These are phyloP conservation scores for Thermothelomyces thermophilus DNA, from an alignment of 2,329 filamentous ascomycete species.

Conservation along the genomic window DNA sequence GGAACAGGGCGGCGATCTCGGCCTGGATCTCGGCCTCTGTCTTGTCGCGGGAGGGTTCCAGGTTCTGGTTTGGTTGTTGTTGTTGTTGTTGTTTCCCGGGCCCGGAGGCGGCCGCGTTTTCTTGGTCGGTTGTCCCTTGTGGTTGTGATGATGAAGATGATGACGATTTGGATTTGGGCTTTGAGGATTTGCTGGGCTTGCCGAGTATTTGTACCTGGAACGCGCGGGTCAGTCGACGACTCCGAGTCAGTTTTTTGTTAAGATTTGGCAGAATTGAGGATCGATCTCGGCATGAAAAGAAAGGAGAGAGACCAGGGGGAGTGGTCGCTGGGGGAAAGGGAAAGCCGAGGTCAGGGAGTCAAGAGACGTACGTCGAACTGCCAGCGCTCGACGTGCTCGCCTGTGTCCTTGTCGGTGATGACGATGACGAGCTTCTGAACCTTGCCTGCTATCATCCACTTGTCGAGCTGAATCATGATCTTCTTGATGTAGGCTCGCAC, in stretches of 20 bases:
- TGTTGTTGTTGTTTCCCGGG: conserved; percentile 61
- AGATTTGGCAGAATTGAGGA: too few relatives aligned
- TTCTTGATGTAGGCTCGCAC: conserved; percentile 99
- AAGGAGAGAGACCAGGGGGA: neutral
- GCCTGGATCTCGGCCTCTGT: conserved; percentile 90
- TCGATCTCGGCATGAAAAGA: too few relatives aligned
- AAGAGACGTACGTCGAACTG: conserved; percentile 73
- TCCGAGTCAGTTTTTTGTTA: too few relatives aligned
- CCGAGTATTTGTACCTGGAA: conserved; percentile 36
- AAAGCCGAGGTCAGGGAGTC: neutral
- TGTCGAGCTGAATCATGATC: conserved; percentile 96
- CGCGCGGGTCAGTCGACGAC: too few relatives aligned
- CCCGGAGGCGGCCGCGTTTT: conserved; percentile 50
- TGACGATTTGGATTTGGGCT: conserved; percentile 47
- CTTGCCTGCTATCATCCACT: conserved; percentile 96
- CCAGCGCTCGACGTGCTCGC: conserved; percentile 94
- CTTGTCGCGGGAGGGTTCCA: too few relatives aligned
- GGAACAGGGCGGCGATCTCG: conserved; percentile 94
- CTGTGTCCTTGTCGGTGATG: conserved; percentile 93
- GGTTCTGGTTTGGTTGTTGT: too few relatives aligned
- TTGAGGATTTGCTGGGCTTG: conserved; percentile 29
- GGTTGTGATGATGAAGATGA: neutral
- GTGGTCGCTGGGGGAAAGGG: too few relatives aligned
- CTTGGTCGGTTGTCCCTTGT: conserved; percentile 47
- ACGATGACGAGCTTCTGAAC: conserved; percentile 96